These are phyloP conservation scores for Brassica balearica DNA, from an alignment of 441 rosid genomes.

Conservation along the genomic window DNA sequence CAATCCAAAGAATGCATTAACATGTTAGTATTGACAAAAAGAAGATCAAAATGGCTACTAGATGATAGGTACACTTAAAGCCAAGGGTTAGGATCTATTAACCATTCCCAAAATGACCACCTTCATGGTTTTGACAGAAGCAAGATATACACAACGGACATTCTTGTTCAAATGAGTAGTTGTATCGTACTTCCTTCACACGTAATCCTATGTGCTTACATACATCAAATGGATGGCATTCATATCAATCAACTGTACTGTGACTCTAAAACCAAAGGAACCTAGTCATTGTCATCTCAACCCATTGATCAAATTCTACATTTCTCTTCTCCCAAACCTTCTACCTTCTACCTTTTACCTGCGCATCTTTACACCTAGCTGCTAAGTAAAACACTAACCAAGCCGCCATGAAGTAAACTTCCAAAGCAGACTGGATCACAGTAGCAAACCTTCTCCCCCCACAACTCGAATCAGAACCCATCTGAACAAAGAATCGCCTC, in stretches of 20 bases:
- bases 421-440: constrained; percentile 68
- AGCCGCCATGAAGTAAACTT: constrained; percentile 87
- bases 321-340: constrained; percentile 82
- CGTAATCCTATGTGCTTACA: too few species aligned
- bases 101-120: constrained; percentile 22
- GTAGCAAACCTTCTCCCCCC: constrained; percentile 63
- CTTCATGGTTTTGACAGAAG: too few species aligned
- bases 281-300: constrained; percentile 54
- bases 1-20: constrained; percentile 3
- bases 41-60: constrained; percentile 20
- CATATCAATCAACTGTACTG: too few species aligned
- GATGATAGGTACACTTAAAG: background rate
- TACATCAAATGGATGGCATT: too few species aligned
- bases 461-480: constrained; percentile 57
- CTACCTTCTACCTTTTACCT: constrained; percentile 50
- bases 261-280: too few species aligned
- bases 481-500: constrained; percentile 77
- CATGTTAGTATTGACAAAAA: constrained; percentile 1
- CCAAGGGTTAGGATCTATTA: constrained; percentile 9
- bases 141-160: too few species aligned
- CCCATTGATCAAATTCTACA: constrained; percentile 78
- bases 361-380: constrained; percentile 75
- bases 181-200: too few species aligned
- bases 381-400: constrained; percentile 89
- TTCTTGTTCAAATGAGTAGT: too few species aligned